Evolutionary conservation across 148 eudicot species (phyloP).

Genomic region (Simmondsia chinensis): DNA sequence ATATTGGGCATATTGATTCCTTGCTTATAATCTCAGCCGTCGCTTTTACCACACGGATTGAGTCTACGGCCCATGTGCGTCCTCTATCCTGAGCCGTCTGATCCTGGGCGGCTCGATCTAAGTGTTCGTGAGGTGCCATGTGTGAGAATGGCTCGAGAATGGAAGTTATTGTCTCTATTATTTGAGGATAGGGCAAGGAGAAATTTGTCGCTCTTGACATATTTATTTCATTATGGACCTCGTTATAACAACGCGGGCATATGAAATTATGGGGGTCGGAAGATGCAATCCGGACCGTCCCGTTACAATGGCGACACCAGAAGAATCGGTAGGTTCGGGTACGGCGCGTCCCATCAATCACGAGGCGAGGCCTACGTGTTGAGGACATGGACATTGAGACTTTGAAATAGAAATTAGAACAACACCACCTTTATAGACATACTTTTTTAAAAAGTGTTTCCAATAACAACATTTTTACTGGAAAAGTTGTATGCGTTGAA

Average conservation of each 20-base stretch:
- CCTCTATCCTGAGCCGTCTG: background rate
- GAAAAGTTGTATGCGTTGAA: too few relatives aligned
- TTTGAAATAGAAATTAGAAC: too few relatives aligned
- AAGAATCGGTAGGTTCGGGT: slow-evolving; percentile 42
- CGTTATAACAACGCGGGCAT: slow-evolving; percentile 47
- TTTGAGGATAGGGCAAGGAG: too few relatives aligned
- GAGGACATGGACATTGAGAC: slow-evolving; percentile 50
- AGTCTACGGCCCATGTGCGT: background rate
- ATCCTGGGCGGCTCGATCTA: background rate
- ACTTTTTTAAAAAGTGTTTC: too few relatives aligned
- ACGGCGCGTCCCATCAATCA: slow-evolving; percentile 16
- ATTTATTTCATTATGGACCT: slow-evolving; percentile 28
- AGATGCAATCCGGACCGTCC: slow-evolving; percentile 34
- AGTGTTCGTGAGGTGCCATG: background rate
- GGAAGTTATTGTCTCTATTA: background rate
- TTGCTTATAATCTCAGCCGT: slow-evolving; percentile 5
- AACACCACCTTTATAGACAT: too few relatives aligned
- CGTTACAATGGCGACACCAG: slow-evolving; percentile 50
- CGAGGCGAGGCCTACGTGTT: slow-evolving; percentile 30
- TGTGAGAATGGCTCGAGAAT: too few relatives aligned
- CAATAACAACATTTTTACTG: too few relatives aligned
- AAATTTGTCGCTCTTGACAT: slow-evolving; percentile 26
- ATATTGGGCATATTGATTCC: slow-evolving; percentile 43
- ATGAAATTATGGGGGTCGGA: slow-evolving; percentile 18
- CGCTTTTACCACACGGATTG: background rate